Evolutionary conservation across 495 filamentous ascomycete genomes (phyloP).

Genomic region (Aspergillus leporis): DNA sequence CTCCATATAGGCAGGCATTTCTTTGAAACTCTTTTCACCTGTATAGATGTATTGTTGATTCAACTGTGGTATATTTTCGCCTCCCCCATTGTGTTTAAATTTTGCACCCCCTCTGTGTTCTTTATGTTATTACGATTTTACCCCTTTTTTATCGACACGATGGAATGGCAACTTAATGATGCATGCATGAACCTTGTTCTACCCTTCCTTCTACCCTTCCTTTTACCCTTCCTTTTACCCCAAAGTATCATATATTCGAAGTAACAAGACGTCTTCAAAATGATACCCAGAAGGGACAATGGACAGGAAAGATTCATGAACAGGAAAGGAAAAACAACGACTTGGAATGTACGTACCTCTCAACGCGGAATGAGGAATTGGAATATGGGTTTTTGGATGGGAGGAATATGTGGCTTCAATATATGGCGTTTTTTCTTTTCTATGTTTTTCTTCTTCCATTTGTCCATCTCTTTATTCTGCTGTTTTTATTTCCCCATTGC

Average conservation of each 20-base stretch:
- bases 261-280: neutral
- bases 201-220: neutral
- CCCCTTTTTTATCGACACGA: constrained; percentile 1
- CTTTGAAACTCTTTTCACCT: constrained; percentile 3
- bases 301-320: neutral
- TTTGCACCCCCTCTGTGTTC: neutral
- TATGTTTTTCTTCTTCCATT: neutral
- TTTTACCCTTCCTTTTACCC: constrained; percentile 3
- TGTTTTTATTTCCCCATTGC: too few species aligned
- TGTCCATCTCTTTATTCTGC: neutral
- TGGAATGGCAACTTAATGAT: constrained; percentile 7
- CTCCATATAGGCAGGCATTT: neutral
- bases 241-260: neutral
- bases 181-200: neutral
- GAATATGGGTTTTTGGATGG: neutral
- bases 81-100: neutral
- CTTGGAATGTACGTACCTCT: neutral
- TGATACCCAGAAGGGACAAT: neutral
- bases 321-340: neutral
- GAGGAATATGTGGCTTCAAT: neutral
- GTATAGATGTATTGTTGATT: neutral
- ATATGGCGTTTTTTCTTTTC: neutral
- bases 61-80: constrained; percentile 6
- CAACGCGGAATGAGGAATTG: neutral
- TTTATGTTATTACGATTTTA: neutral